Conservation (phyloP, 2,329 filamentous ascomycete genomes). For the Metarhizium guizhouense region DNA sequence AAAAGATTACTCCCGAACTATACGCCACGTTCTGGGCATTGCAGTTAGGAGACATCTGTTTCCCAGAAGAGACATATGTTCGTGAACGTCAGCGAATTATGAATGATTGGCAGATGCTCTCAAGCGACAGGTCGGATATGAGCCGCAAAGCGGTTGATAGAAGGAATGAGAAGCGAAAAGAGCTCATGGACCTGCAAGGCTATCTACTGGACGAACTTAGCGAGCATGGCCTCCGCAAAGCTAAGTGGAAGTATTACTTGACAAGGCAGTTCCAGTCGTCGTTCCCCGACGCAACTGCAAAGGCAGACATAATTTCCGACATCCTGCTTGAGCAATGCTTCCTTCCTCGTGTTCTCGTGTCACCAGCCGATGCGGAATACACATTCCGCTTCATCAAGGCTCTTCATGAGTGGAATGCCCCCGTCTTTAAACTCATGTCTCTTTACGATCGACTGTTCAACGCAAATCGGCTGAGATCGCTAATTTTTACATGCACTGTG, state of each 20-base stretch:
- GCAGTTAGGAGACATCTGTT: slow-evolving; percentile 69
- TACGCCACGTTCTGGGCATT: slow-evolving; percentile 91
- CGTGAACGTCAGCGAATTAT: slow-evolving; percentile 63
- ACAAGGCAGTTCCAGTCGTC: slow-evolving; percentile 69
- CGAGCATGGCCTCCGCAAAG: slow-evolving; percentile 57
- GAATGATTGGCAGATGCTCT: slow-evolving; percentile 57
- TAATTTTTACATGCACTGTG: slow-evolving; percentile 85
- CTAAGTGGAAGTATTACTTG: slow-evolving; percentile 59
- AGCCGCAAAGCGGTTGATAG: slow-evolving; percentile 58
- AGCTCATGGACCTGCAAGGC: slow-evolving; percentile 59
- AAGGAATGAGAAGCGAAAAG: slow-evolving; percentile 55
- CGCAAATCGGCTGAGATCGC: slow-evolving; percentile 66
- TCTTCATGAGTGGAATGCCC: slow-evolving; percentile 74
- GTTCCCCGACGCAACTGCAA: slow-evolving; percentile 60
- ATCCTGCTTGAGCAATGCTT: slow-evolving; percentile 83
- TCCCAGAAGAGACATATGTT: slow-evolving; percentile 70
- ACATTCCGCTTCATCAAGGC: slow-evolving; percentile 79
- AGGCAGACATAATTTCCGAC: slow-evolving; percentile 60
- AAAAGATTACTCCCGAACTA: slow-evolving; percentile 67
- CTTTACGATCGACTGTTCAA: slow-evolving; percentile 79
- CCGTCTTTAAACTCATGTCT: slow-evolving; percentile 78
- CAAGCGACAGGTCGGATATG: slow-evolving; percentile 64
- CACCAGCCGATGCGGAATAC: slow-evolving; percentile 81
- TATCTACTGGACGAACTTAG: slow-evolving; percentile 66
- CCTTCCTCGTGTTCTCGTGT: slow-evolving; percentile 77